A percentile compares a stretch with the other conserved stretches of the same genome.
These are phyloP conservation scores for Colletotrichum spaethianum DNA, from an alignment of 2,329 filamentous ascomycete genomes.

Conservation along the genomic window DNA sequence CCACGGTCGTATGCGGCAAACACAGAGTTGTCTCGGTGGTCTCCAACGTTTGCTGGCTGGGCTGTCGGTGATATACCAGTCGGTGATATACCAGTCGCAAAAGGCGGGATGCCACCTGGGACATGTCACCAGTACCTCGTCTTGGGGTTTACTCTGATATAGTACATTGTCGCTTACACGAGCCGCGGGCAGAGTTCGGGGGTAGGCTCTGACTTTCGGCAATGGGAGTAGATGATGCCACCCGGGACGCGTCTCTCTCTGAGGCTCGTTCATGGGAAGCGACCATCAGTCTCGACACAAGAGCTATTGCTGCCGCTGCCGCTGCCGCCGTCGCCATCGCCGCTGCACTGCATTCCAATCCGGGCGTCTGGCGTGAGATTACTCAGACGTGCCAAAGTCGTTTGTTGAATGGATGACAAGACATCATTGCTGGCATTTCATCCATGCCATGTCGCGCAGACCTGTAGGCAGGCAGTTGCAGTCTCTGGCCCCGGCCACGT, in stretches of 20 bases:
- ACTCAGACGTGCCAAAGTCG: background rate
- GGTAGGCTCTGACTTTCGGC: background rate
- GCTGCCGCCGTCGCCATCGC: background rate
- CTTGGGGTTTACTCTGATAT: background rate
- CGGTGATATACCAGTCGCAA: constrained; percentile 8
- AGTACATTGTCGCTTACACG: constrained; percentile 8
- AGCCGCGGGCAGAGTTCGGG: background rate
- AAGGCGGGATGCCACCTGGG: background rate
- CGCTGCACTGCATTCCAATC: background rate
- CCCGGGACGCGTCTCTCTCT: background rate
- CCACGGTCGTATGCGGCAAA: background rate
- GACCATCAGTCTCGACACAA: background rate
- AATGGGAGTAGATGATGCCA: background rate
- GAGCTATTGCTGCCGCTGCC: background rate
- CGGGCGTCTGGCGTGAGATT: background rate
- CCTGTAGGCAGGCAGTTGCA: constrained; percentile 12
- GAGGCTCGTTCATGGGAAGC: background rate
- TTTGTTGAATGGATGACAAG: constrained; percentile 11
- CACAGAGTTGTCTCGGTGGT: constrained; percentile 24
- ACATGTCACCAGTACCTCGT: background rate
- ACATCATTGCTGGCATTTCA: constrained; percentile 9
- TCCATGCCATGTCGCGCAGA: constrained; percentile 28
- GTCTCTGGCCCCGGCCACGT: constrained; percentile 14
- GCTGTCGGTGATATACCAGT: too few species aligned
- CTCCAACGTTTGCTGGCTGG: constrained; percentile 3